phyloP scores from a whole-genome alignment of 1,284 basidiomycete genomes.

The Melanopsichium pennsylvanicum region DNA sequence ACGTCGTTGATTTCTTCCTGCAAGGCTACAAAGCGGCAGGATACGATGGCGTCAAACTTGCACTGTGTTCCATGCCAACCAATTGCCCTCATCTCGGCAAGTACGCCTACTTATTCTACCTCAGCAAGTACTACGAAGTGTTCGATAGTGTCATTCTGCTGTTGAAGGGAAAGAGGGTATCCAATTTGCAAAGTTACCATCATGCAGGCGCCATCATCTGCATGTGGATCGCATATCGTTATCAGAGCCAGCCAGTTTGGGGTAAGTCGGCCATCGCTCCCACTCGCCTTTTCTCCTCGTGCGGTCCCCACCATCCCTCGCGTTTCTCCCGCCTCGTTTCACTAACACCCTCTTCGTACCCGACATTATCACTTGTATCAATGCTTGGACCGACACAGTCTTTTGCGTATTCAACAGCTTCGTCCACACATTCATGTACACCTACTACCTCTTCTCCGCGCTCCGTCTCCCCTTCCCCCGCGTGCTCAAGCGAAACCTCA shows the following conservation, averaged over 20 bases:
- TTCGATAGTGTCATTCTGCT: conserved; percentile 65
- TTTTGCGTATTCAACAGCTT: conserved; percentile 61
- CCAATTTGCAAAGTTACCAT: conserved; percentile 62
- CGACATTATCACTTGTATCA: not conserved
- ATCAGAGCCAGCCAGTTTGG: conserved; percentile 57
- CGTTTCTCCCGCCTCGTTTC: not conserved
- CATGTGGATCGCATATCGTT: conserved; percentile 65
- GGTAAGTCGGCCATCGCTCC: conserved; percentile 8
- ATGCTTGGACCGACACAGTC: conserved; percentile 18
- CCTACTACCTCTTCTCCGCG: conserved; percentile 57
- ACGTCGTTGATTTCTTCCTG: conserved; percentile 47
- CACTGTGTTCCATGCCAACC: conserved; percentile 65
- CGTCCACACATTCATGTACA: conserved; percentile 59
- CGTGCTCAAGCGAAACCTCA: conserved; percentile 57
- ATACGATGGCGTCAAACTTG: conserved; percentile 58
- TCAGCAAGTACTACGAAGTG: conserved; percentile 61
- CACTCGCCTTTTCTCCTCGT: not conserved
- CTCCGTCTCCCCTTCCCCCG: conserved; percentile 55
- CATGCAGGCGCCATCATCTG: conserved; percentile 63
- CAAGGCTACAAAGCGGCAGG: conserved; percentile 48
- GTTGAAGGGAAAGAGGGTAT: conserved; percentile 64
- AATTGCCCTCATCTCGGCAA: conserved; percentile 54
- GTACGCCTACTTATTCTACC: conserved; percentile 64
- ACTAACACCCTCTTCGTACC: too few species aligned
- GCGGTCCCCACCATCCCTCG: not conserved